Conservation (phyloP, 768 basidiomycete genomes). For the Suillus discolor region DNA sequence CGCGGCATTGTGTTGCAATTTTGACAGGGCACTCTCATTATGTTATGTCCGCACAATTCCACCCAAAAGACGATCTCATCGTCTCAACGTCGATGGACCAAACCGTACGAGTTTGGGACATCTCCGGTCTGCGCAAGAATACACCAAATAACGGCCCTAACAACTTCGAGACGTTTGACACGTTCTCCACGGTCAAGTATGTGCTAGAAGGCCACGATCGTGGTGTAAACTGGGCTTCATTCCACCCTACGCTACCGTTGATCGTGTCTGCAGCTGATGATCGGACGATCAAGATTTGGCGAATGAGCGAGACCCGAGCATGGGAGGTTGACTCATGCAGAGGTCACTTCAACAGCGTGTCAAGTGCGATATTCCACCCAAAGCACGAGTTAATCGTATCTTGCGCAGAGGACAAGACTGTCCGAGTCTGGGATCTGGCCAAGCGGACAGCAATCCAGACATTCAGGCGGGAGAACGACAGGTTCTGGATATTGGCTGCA, state of each 20-base stretch:
- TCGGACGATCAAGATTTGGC: constrained; percentile 97
- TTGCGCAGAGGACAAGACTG: constrained; percentile 98
- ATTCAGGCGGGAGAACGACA: constrained; percentile 93
- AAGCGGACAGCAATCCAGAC: constrained; percentile 97
- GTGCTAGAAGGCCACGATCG: constrained; percentile 96
- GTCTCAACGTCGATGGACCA: constrained; percentile 99
- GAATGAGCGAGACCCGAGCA: constrained; percentile 98
- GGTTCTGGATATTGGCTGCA: constrained; percentile 96
- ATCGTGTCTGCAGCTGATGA: constrained; percentile 98
- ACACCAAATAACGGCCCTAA: constrained; percentile 67
- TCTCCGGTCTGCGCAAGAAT: constrained; percentile 93
- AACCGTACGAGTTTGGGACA: constrained; percentile 99
- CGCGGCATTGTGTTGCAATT: constrained; percentile 96
- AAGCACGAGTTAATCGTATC: constrained; percentile 97
- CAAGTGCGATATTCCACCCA: constrained; percentile 93
- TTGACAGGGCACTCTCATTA: constrained; percentile 99
- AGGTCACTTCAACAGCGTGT: constrained; percentile 99
- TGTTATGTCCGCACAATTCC: constrained; percentile 98
- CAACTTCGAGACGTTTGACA: constrained; percentile 86
- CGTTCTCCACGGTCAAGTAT: constrained; percentile 95
- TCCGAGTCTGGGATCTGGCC: constrained; percentile 97
- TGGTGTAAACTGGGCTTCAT: constrained; percentile 95
- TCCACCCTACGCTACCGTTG: constrained; percentile 95
- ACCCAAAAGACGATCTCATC: constrained; percentile 97
- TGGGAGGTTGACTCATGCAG: constrained; percentile 99